A percentile compares a stretch with the other conserved stretches of the same genome.
These are phyloP conservation scores for Aspergillus coremiiformis DNA, from an alignment of 495 filamentous ascomycete genomes.

Conservation along the genomic window DNA sequence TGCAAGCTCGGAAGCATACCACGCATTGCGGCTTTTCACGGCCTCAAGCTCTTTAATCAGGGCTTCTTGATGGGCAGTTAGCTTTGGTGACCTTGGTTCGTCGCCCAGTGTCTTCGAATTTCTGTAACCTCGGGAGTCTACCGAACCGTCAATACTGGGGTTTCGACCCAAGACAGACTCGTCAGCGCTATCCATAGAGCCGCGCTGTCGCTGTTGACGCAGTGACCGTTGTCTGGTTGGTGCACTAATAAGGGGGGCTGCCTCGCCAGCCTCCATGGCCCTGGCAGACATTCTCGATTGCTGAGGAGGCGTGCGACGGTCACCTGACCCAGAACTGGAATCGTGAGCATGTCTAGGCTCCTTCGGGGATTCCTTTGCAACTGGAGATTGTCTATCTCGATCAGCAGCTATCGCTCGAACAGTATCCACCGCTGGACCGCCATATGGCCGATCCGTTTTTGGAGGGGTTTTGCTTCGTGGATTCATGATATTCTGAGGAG, in stretches of 20 bases:
- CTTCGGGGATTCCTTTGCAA: conserved; percentile 41
- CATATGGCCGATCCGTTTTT: conserved; percentile 40
- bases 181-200: conserved; percentile 40
- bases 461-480: conserved; percentile 56
- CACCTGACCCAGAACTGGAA: conserved; percentile 41
- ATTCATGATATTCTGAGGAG: conserved; percentile 29
- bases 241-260: conserved; percentile 36
- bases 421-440: conserved; percentile 46
- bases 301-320: conserved; percentile 58
- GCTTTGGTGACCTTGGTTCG: conserved; percentile 38
- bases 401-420: conserved; percentile 37
- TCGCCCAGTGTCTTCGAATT: conserved; percentile 35
- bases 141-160: conserved; percentile 37
- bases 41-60: conserved; percentile 77
- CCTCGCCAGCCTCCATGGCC: conserved; percentile 45
- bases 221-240: conserved; percentile 40
- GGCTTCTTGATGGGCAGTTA: conserved; percentile 44
- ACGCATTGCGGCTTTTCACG: conserved; percentile 78
- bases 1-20: conserved; percentile 93
- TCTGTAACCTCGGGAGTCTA: conserved; percentile 34
- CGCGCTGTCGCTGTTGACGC: conserved; percentile 35
- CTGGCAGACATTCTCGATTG: conserved; percentile 35
- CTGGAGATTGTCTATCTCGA: conserved; percentile 48
- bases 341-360: conserved; percentile 30
- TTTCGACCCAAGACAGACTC: conserved; percentile 40